Percentiles rank a stretch among this genome's conserved stretches.
Evolutionary conservation across 441 rosid genomes (phyloP).

Genomic region (Populus hybrid): DNA sequence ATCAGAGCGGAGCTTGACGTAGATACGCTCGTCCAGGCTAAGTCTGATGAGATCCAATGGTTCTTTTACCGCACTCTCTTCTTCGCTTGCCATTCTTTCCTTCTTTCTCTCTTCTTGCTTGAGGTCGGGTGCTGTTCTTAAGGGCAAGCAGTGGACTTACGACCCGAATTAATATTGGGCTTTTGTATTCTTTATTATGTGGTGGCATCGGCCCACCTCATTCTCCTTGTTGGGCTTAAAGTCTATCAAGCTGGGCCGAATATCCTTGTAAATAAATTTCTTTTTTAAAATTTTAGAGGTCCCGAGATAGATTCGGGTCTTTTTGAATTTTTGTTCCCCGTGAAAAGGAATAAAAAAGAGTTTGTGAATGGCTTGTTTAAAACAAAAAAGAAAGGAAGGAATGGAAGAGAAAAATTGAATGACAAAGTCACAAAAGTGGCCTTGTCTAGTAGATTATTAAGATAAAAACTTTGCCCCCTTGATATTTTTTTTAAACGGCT

Average conservation of each 20-base stretch:
- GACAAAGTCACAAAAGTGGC: too few species aligned
- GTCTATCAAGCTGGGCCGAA: neutral
- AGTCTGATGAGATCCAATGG: constrained; percentile 95
- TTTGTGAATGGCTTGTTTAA: too few species aligned
- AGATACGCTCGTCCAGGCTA: constrained; percentile 96
- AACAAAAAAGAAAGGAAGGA: too few species aligned
- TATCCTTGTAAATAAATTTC: neutral
- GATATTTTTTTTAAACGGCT: too few species aligned
- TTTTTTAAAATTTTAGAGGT: too few species aligned
- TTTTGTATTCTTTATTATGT: neutral
- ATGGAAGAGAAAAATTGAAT: too few species aligned
- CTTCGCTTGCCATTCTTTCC: constrained; percentile 65
- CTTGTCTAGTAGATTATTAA: too few species aligned
- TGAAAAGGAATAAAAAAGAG: too few species aligned
- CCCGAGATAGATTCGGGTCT: too few species aligned
- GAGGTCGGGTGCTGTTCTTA: neutral
- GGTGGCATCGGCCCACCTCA: neutral
- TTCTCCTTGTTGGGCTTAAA: neutral
- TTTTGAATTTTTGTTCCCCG: too few species aligned
- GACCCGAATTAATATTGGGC: neutral
- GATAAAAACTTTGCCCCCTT: too few species aligned
- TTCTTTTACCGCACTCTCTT: constrained; percentile 94
- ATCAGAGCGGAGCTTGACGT: constrained; percentile 98
- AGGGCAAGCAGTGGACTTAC: neutral
- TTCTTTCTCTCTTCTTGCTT: neutral